phyloP scores from a whole-genome alignment of 495 filamentous ascomycete species.

The Glonium stellatum region DNA sequence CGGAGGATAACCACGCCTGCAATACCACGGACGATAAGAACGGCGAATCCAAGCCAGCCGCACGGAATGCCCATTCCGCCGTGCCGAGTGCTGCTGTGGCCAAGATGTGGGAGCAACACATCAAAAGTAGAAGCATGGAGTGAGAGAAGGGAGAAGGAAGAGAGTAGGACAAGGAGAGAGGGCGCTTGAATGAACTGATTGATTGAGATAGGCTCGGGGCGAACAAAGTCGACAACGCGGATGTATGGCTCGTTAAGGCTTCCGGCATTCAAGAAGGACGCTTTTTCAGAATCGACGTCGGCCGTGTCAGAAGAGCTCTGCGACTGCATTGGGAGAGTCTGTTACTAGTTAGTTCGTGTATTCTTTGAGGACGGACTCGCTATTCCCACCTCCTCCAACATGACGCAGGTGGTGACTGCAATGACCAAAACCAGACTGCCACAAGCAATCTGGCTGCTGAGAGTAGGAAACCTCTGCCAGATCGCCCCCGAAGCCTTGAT shows the following conservation, averaged over 20 bases:
- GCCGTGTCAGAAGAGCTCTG: no score
- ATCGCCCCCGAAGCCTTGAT: slow-evolving; percentile 32
- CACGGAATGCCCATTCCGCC: slow-evolving; percentile 44
- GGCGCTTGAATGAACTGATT: slow-evolving; percentile 40
- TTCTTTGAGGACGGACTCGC: slow-evolving; percentile 15
- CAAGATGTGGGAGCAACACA: slow-evolving; percentile 40
- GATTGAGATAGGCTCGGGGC: slow-evolving; percentile 38
- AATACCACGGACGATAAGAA: slow-evolving; percentile 33
- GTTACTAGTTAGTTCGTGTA: slow-evolving; percentile 13
- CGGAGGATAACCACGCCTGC: slow-evolving; percentile 35
- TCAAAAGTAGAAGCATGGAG: slow-evolving; percentile 44
- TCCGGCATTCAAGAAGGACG: slow-evolving; percentile 36
- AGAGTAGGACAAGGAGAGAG: slow-evolving; percentile 39
- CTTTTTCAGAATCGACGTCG: slow-evolving; percentile 38
- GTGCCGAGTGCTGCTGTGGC: slow-evolving; percentile 38
- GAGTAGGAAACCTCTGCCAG: slow-evolving; percentile 38
- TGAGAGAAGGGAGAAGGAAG: slow-evolving; percentile 41
- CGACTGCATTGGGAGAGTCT: slow-evolving; percentile 34
- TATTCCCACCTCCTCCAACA: slow-evolving; percentile 40
- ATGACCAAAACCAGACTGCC: slow-evolving; percentile 38
- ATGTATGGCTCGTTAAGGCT: slow-evolving; percentile 20
- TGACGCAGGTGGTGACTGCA: slow-evolving; percentile 32
- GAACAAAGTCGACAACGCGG: slow-evolving; percentile 29
- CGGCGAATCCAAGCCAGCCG: slow-evolving; percentile 36
- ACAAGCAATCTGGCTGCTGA: slow-evolving; percentile 40